Evolutionary conservation across 2,329 filamentous ascomycete species (phyloP).

Genomic region (Leptodontidium sp.): DNA sequence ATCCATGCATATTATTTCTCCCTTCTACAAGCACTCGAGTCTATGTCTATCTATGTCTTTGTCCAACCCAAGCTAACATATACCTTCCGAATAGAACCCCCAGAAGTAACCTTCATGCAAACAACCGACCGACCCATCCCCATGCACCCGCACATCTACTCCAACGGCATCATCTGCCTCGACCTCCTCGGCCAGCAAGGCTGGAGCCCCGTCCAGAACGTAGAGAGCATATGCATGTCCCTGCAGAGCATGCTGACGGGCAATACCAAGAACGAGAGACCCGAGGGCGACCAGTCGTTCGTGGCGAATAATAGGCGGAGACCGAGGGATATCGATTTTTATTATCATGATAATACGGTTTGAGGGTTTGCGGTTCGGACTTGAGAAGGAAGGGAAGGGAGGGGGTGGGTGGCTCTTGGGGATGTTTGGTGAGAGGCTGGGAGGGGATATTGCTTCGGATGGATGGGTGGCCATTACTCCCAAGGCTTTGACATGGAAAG

Average conservation of each 20-base stretch:
- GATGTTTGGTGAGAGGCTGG: not conserved
- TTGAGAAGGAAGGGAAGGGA: not conserved
- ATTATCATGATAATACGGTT: slow-evolving; percentile 90
- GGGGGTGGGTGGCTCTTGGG: not conserved
- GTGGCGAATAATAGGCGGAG: slow-evolving; percentile 80
- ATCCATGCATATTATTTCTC: not conserved
- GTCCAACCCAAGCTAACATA: slow-evolving; percentile 6
- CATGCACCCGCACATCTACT: slow-evolving; percentile 97
- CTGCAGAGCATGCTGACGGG: slow-evolving; percentile 98
- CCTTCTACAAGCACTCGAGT: not conserved
- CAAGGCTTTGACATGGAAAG: not conserved
- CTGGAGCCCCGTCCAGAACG: slow-evolving; percentile 97
- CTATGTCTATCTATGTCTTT: not conserved
- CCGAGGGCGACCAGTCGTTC: slow-evolving; percentile 89
- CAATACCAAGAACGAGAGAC: slow-evolving; percentile 90
- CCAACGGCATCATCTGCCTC: slow-evolving; percentile 96
- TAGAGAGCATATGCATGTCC: slow-evolving; percentile 96
- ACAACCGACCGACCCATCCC: slow-evolving; percentile 75
- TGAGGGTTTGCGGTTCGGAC: slow-evolving; percentile 16
- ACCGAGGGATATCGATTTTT: slow-evolving; percentile 89
- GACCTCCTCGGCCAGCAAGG: slow-evolving; percentile 88
- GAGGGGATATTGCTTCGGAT: not conserved
- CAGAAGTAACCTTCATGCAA: slow-evolving; percentile 89
- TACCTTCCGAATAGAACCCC: slow-evolving; percentile 71
- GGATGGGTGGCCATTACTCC: not conserved